Conservation (phyloP, 177 flowering plant species). For the Tripterygium wilfordii region DNA sequence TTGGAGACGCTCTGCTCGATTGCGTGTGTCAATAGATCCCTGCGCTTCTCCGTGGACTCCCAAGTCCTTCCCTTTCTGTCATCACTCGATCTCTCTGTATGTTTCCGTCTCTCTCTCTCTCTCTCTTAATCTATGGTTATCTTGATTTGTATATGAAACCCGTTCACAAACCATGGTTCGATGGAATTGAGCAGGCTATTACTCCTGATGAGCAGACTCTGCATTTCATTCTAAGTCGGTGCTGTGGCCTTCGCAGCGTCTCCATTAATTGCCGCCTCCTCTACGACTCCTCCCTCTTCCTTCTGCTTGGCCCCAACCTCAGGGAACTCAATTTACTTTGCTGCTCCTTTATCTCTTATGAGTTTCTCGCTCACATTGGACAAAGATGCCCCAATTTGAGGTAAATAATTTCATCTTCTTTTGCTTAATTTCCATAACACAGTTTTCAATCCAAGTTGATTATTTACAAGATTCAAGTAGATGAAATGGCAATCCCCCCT, state of each 20-base stretch:
- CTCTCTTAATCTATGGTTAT: conserved; percentile 24
- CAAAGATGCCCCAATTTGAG: conserved; percentile 31
- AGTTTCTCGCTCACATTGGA: conserved; percentile 25
- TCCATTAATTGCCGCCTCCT: conserved; percentile 41
- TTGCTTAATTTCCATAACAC: not conserved
- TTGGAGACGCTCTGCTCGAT: conserved; percentile 28
- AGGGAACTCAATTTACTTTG: conserved; percentile 29
- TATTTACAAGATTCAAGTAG: not conserved
- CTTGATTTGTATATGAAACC: not conserved
- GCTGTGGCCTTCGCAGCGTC: conserved; percentile 18
- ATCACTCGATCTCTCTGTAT: conserved; percentile 31
- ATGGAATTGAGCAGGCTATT: conserved; percentile 27
- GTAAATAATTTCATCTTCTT: conserved; percentile 9
- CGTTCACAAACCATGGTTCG: no score
- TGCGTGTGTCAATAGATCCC: conserved; percentile 22
- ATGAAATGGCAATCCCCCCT: not conserved
- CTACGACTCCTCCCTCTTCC: conserved; percentile 13
- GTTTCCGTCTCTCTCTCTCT: conserved; percentile 5
- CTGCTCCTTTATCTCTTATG: conserved; percentile 21
- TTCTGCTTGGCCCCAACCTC: conserved; percentile 18
- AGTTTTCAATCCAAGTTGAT: not conserved
- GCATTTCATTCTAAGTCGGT: conserved; percentile 12
- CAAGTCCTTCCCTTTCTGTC: conserved; percentile 22
- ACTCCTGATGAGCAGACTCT: conserved; percentile 24
- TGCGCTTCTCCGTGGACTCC: conserved; percentile 19